phyloP scores from a whole-genome alignment of 768 basidiomycete genomes.

The Suillus alpinus region DNA sequence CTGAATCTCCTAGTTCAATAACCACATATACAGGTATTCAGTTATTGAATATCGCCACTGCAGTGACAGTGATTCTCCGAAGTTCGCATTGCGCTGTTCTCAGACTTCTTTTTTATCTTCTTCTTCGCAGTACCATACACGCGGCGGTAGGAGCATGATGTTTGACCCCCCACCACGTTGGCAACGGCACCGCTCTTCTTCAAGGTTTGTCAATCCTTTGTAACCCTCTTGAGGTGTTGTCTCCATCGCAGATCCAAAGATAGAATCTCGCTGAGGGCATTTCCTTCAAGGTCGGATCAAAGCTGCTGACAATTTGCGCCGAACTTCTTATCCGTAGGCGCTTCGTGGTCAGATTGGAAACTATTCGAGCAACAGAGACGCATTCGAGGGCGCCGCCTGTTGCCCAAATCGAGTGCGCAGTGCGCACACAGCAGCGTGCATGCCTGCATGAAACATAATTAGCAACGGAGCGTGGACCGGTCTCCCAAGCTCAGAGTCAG shows the following conservation, averaged over 20 bases:
- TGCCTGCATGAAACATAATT: not conserved
- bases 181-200: conserved; percentile 20
- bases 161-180: conserved; percentile 9
- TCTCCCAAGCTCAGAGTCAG: not conserved
- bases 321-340: not conserved
- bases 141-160: conserved; percentile 22
- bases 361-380: conserved; percentile 9
- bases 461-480: not conserved
- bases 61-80: not conserved
- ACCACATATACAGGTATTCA: not conserved
- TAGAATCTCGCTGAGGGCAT: conserved; percentile 15
- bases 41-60: not conserved
- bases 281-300: conserved; percentile 22
- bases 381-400: conserved; percentile 4
- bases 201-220: conserved; percentile 23
- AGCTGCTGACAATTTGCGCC: conserved; percentile 7
- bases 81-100: not conserved
- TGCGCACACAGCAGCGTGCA: conserved; percentile 25
- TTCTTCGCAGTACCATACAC: not conserved
- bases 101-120: not conserved
- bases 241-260: conserved; percentile 11
- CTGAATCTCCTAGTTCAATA: not conserved
- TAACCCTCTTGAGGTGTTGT: conserved; percentile 17
- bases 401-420: conserved; percentile 27
- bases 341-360: conserved; percentile 9